Evolutionary conservation across 192 early-diverging fungal species (phyloP).

Genomic region (Haplosporangium gracile): DNA sequence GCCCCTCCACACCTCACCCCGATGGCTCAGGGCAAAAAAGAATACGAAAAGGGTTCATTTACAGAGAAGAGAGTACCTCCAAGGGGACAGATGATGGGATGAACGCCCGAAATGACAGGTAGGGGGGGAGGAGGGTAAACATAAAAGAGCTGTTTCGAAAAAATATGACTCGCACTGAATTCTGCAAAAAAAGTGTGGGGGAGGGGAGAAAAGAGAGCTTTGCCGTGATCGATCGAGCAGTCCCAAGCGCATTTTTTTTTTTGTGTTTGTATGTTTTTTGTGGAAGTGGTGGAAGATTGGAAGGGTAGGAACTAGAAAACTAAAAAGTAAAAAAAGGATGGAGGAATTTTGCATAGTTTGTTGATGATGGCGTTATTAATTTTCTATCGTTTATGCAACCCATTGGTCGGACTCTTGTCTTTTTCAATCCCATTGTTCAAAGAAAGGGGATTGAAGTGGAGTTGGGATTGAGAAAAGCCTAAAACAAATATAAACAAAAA

Average conservation of each 20-base stretch:
- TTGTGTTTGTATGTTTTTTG: background rate
- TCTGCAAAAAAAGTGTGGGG: background rate
- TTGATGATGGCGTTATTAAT: background rate
- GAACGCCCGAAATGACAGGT: background rate
- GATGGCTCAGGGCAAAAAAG: too few species aligned
- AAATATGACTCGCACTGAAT: background rate
- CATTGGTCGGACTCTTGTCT: background rate
- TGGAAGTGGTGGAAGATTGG: background rate
- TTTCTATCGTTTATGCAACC: background rate
- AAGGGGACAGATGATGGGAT: background rate
- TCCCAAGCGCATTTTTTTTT: background rate
- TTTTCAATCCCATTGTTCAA: background rate
- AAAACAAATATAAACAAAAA: background rate
- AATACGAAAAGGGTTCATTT: too few species aligned
- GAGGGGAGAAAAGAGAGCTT: background rate
- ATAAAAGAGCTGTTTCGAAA: background rate
- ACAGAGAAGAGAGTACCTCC: too few species aligned
- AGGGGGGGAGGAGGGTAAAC: background rate
- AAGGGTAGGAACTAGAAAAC: background rate
- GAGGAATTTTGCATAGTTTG: background rate
- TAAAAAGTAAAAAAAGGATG: background rate
- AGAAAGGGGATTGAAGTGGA: background rate
- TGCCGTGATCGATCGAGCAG: background rate
- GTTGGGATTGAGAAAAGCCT: background rate
- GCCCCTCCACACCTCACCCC: too few species aligned